Base-by-base conservation (phyloP, 495 filamentous ascomycete species). In the Talaromyces nanjingensis region DNA sequence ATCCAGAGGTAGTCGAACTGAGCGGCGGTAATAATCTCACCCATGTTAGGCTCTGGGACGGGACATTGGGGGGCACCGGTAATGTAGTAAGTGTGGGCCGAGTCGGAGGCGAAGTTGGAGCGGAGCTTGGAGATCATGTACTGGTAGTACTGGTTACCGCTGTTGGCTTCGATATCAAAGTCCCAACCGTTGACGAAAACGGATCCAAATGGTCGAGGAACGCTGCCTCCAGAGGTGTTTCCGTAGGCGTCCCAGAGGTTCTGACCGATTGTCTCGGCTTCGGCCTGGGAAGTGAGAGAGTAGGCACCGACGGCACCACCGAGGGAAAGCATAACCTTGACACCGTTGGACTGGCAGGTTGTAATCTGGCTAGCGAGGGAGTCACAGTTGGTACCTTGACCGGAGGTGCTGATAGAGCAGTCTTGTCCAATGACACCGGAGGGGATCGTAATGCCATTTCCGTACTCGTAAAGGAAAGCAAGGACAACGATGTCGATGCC, bases 151-250 rank as follows among this genome's bases (percentile, higher is more conserved):
- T 68, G 58, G 24, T 74, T 72, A 31, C 68, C 68, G 54, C 72
- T 72, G 6, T 67, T 66, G 0, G 63, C 52, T 37, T 67, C 65
- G 42, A 83, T 80, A 59, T 82, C 82, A 45, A 85, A 75, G 65
- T 88, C 86, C 73, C 86, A 87, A 24, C 86, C 86, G 65, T 88
- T 83, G 60, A 87, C 67, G 9, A 75, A 73, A 0, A 79, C 75
- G 4, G 70, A 59, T 16, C 85, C 85, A 62, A 87, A 84, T 0
- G 85, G 85, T 7, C 80, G 72, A 1, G 76, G 65, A 3, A 68
- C 69, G 6, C 69, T 62, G 27, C 62, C 64, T 14, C 72, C 71
- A 4, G 65, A 71, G 0, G 77, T 78, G 24, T 69, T 77, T 42
- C 82, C 81, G 27, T 84, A 86, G 3, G 83, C 74, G 20, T 81